Evolutionary conservation across 179 eudicot genomes (phyloP), one percentile per base, ranked within the genome.

Genomic region (Sideroxylon spinosum): DNA sequence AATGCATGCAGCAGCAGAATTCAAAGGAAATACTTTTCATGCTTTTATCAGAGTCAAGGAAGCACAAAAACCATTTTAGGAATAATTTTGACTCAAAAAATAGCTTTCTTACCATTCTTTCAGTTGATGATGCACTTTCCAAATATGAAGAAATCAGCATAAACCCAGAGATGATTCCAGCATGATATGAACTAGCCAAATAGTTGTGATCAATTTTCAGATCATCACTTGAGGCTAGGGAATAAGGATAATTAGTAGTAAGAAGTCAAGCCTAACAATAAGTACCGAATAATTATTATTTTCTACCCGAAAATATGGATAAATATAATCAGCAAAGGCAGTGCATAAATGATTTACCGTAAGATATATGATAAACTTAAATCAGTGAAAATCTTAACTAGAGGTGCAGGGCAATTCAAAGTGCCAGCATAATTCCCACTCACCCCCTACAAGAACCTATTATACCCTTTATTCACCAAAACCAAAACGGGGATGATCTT

Each of bases 121-220:
- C 87, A 46, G 74, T 69, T 48, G 91, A 83, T 63, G 85, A 86
- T 78, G 87, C 71, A 72, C 80, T 84, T 75, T 88, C 87, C 83
- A 95, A 79, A 84, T 81, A 83, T 44, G 93, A 68, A 69, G 90
- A 86, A 70, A 96, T 86, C 83, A 96, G 81, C 81, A 88, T 76
- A 67, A 96, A 82, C 68, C 99, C 99, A 81, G 97, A 89, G 79
- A 94, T 65, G 17, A 96, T 95, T 73, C 97, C 98, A 71, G 88
- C 87, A 70, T 96, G 97, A 79, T 96, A 96, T 52, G 91, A 87
- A 82, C 99, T 89, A 59, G 91, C 96, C 83, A 95, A 80, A 81
- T 88, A 87, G 81, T 82, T 79, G 79, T 90, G 97, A 84, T 90
- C 91, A 80, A 95, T 85, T 80, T 82, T 81, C 86, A 71, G 69